These are phyloP conservation scores for Xylariaceae sp. DNA, from an alignment of 2,329 filamentous ascomycete species.

Conservation along the genomic window DNA sequence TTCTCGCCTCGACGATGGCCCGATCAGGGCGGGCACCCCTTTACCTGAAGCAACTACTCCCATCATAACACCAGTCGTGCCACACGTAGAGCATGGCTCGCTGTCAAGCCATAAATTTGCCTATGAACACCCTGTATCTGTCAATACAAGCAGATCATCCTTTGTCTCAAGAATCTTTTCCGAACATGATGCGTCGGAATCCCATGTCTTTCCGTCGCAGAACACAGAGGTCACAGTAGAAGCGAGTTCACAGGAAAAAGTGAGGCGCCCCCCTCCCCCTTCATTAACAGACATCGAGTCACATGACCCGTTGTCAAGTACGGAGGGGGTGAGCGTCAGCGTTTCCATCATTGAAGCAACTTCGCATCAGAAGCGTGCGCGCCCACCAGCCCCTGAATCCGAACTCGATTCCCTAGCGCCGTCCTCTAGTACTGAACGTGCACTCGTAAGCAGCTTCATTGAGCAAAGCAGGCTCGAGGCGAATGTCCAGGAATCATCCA, in stretches of 20 bases:
- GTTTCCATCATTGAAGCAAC: constrained; percentile 22
- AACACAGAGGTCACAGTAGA: constrained; percentile 35
- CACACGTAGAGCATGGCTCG: constrained; percentile 4
- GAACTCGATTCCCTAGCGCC: constrained; percentile 21
- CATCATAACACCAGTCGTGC: not conserved
- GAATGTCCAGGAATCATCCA: constrained; percentile 4
- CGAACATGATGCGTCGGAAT: constrained; percentile 14
- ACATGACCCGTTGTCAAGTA: constrained; percentile 23
- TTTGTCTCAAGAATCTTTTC: constrained; percentile 34
- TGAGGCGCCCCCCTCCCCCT: constrained; percentile 9
- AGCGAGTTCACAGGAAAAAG: constrained; percentile 23
- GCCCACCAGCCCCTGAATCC: constrained; percentile 8
- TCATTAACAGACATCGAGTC: constrained; percentile 19
- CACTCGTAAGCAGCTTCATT: constrained; percentile 19
- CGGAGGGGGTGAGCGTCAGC: constrained; percentile 20
- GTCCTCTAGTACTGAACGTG: constrained; percentile 24
- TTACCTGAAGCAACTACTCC: constrained; percentile 7
- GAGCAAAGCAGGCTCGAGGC: constrained; percentile 9
- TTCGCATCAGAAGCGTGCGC: constrained; percentile 20
- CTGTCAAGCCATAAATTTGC: constrained; percentile 7
- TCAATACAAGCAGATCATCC: constrained; percentile 32
- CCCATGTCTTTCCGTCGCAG: constrained; percentile 19
- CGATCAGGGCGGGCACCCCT: constrained; percentile 18
- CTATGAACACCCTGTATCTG: constrained; percentile 22
- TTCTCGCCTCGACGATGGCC: constrained; percentile 23